Evolutionary conservation across 2,329 filamentous ascomycete genomes (phyloP).

Genomic region (Sclerotinia glacialis): DNA sequence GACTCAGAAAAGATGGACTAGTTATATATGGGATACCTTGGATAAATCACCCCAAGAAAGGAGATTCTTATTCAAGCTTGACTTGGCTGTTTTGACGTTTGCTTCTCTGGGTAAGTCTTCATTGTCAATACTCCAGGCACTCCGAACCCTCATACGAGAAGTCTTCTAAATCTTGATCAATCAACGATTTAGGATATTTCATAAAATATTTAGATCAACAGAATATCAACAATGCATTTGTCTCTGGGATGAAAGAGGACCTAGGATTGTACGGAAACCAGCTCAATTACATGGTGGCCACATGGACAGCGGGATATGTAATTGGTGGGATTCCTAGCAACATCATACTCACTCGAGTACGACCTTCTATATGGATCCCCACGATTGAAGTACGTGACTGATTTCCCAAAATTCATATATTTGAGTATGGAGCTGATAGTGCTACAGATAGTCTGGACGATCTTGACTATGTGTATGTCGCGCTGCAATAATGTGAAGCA

Average conservation of each 20-base stretch:
- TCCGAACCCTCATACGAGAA: not conserved
- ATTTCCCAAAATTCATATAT: not conserved
- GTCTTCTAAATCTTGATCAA: conserved; percentile 5
- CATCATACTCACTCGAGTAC: conserved; percentile 46
- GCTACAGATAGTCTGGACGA: conserved; percentile 15
- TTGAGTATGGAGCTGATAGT: not conserved
- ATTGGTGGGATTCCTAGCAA: conserved; percentile 52
- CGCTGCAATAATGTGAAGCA: conserved; percentile 33
- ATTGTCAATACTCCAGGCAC: not conserved
- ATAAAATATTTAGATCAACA: conserved; percentile 49
- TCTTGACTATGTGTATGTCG: conserved; percentile 19
- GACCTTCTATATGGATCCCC: conserved; percentile 21
- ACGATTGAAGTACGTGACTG: conserved; percentile 10
- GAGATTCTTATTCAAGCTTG: conserved; percentile 49
- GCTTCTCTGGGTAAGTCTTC: conserved; percentile 19
- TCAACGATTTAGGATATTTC: conserved; percentile 44
- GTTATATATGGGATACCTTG: conserved; percentile 47
- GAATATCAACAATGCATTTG: conserved; percentile 48
- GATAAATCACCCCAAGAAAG: conserved; percentile 49
- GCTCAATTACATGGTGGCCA: conserved; percentile 29
- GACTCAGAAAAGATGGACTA: conserved; percentile 40
- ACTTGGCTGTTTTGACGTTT: conserved; percentile 44
- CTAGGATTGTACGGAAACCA: conserved; percentile 52
- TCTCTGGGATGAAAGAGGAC: conserved; percentile 48
- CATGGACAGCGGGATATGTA: conserved; percentile 47